Percentiles rank a stretch among this genome's conserved stretches.
These are phyloP conservation scores for Dothideomycetes sp. DNA, from an alignment of 2,329 filamentous ascomycete genomes.

Conservation along the genomic window DNA sequence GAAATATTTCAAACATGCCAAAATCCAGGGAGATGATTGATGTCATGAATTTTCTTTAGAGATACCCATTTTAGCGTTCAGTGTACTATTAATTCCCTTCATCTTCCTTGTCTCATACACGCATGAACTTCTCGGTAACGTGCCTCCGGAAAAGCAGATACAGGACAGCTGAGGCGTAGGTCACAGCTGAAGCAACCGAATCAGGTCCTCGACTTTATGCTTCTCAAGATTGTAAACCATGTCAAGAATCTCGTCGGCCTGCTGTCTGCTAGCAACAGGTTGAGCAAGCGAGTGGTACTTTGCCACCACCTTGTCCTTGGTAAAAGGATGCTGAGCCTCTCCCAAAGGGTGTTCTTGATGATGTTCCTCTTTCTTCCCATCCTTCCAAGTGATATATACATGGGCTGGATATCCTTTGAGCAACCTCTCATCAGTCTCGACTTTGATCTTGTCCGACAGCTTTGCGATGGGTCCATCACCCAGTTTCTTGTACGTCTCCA, in stretches of 20 bases:
- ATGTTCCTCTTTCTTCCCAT: slow-evolving; percentile 17
- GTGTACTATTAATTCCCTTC: too few relatives aligned
- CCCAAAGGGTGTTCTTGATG: slow-evolving; percentile 22
- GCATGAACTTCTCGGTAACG: too few relatives aligned
- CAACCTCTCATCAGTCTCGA: slow-evolving; percentile 16
- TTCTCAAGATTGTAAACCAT: slow-evolving; percentile 20
- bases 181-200: slow-evolving; percentile 6
- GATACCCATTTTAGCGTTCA: too few relatives aligned
- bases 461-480: slow-evolving; percentile 17
- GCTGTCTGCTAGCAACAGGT: slow-evolving; percentile 19
- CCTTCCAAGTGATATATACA: slow-evolving; percentile 19
- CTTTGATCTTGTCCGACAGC: slow-evolving; percentile 20
- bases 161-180: too few relatives aligned
- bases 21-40: slow-evolving; percentile 56
- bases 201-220: background rate
- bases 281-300: slow-evolving; percentile 22
- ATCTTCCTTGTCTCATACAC: too few relatives aligned
- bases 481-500: slow-evolving; percentile 22
- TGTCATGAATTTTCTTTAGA: background rate
- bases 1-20: slow-evolving; percentile 98
- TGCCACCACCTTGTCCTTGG: slow-evolving; percentile 21
- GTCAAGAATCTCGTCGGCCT: slow-evolving; percentile 18
- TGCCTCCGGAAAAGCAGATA: too few relatives aligned
- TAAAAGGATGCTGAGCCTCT: slow-evolving; percentile 23
- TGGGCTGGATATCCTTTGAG: slow-evolving; percentile 20